Evolutionary conservation across 2,329 filamentous ascomycete genomes (phyloP).

Genomic region (Fusarium sp.): DNA sequence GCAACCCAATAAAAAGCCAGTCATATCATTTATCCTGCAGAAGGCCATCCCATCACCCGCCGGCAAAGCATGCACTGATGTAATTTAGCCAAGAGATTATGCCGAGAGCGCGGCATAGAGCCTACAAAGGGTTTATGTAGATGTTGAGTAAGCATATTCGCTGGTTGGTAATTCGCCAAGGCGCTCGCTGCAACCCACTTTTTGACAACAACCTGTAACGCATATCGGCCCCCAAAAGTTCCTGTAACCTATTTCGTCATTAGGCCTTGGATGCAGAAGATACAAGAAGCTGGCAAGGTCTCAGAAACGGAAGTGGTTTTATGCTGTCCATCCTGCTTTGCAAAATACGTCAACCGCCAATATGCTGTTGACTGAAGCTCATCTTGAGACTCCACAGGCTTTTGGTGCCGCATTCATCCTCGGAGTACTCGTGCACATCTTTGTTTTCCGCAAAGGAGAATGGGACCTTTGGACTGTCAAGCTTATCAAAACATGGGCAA

Average conservation of each 20-base stretch:
- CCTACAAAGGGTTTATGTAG: background rate
- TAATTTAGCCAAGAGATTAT: background rate
- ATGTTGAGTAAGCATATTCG: background rate
- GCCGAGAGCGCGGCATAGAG: background rate
- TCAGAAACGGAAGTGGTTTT: too few species aligned
- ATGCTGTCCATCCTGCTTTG: too few species aligned
- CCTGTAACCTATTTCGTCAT: background rate
- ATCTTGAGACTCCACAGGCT: background rate
- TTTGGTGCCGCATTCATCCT: background rate
- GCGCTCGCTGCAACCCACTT: background rate
- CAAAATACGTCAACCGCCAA: accelerated
- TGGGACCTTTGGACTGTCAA: slow-evolving; percentile 12
- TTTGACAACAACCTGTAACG: background rate
- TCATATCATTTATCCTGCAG: background rate
- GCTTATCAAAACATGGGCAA: background rate
- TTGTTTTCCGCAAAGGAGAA: slow-evolving; percentile 9
- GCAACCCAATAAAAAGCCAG: background rate
- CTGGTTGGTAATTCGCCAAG: background rate
- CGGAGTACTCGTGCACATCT: background rate
- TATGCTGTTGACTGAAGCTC: background rate
- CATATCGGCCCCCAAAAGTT: background rate
- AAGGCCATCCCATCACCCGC: background rate
- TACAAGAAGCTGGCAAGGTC: background rate
- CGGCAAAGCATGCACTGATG: background rate
- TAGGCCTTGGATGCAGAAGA: too few species aligned